A percentile compares a stretch with the other conserved stretches of the same genome.
These are phyloP conservation scores for Albifimbria verrucaria DNA, from an alignment of 2,329 filamentous ascomycete species.

Conservation along the genomic window DNA sequence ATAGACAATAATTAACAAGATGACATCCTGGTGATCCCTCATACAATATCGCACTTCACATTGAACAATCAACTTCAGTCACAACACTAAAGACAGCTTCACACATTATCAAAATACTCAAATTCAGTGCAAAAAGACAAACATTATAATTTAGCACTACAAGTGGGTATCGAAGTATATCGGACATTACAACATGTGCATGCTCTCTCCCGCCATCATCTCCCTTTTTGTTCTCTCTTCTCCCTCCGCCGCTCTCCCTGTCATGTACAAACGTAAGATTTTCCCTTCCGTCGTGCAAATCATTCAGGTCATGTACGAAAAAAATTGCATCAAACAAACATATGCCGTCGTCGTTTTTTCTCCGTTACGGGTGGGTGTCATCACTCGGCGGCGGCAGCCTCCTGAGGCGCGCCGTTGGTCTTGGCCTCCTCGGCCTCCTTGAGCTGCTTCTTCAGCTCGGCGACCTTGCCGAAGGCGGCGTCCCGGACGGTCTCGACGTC, in stretches of 20 bases:
- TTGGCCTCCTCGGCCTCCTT: neutral
- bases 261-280: neutral
- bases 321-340: neutral
- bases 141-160: neutral
- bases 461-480: neutral
- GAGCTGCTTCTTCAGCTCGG: neutral
- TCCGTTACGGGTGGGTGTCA: neutral
- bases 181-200: neutral
- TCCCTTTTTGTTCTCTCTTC: neutral
- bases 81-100: too few relatives aligned
- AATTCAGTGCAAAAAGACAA: neutral
- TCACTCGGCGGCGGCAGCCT: neutral
- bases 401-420: neutral
- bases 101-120: too few relatives aligned
- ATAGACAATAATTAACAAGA: neutral
- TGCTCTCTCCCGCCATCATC: neutral
- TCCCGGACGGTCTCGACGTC: neutral
- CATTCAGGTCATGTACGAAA: slow-evolving; percentile 1
- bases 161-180: neutral
- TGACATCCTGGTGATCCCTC: too few relatives aligned
- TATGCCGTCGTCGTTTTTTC: neutral
- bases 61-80: too few relatives aligned
- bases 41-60: too few relatives aligned
- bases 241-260: neutral
- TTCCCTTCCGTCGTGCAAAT: neutral